These are phyloP conservation scores for Rhizophora apiculata DNA, from an alignment of 345 rosid genomes.

Conservation along the genomic window DNA sequence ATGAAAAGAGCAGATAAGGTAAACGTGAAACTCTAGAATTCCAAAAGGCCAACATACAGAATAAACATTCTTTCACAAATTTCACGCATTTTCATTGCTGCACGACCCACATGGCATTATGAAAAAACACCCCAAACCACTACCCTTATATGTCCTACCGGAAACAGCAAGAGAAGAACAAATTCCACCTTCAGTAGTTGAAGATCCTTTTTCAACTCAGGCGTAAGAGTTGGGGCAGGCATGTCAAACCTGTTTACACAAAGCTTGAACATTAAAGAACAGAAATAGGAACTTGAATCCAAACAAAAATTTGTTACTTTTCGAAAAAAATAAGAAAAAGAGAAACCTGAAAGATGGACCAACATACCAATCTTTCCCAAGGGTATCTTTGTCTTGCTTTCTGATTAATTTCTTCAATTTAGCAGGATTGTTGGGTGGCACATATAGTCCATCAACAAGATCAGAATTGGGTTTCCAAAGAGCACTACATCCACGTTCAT, in stretches of 20 bases:
- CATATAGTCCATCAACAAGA: constrained; percentile 77
- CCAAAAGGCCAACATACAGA: not conserved
- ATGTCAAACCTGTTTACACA: constrained; percentile 68
- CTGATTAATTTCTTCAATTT: constrained; percentile 62
- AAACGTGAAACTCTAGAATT: no score
- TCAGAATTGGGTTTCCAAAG: constrained; percentile 64
- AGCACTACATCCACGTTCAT: constrained; percentile 24
- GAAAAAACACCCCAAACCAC: not conserved
- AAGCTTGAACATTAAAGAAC: constrained; percentile 2
- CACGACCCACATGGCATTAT: not conserved
- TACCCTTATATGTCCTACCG: no score
- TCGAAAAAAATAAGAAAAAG: not conserved
- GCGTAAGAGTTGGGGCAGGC: constrained; percentile 87
- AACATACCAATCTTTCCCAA: constrained; percentile 63
- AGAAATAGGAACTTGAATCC: not conserved
- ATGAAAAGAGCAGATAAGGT: no score
- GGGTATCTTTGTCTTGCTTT: constrained; percentile 67
- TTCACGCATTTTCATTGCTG: not conserved
- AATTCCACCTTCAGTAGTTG: constrained; percentile 74
- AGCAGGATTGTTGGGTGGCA: constrained; percentile 67
- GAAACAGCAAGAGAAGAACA: not conserved
- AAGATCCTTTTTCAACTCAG: constrained; percentile 82
- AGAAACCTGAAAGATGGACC: not conserved
- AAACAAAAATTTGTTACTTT: not conserved
- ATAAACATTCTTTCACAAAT: not conserved